phyloP scores from a whole-genome alignment of 78 protist genomes.

The Cyanophora paradoxa region DNA sequence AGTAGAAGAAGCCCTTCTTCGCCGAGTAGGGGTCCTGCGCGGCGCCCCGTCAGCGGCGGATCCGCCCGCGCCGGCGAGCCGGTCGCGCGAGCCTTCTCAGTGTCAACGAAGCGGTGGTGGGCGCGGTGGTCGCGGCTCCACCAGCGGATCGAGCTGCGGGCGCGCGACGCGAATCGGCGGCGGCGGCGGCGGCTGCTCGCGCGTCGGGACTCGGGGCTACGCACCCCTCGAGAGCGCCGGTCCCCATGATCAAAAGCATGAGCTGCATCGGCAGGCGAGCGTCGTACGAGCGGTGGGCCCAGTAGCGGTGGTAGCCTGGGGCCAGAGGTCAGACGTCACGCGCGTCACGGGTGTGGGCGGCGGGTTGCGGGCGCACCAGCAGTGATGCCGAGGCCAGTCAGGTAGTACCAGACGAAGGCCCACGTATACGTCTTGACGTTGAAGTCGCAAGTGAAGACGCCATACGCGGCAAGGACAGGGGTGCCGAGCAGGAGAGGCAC shows the following conservation, averaged over 20 bases:
- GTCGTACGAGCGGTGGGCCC: conserved; percentile 48
- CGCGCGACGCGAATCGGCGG: not conserved
- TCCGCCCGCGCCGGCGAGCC: too few species aligned
- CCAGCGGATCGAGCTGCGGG: conserved; percentile 1
- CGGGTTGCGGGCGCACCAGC: conserved; percentile 17
- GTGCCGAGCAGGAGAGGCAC: too few species aligned
- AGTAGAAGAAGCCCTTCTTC: conserved; percentile 53
- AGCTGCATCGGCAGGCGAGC: conserved; percentile 33
- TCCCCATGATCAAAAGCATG: conserved; percentile 41
- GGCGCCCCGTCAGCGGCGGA: too few species aligned
- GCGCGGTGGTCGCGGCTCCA: conserved; percentile 78
- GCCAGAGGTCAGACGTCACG: not conserved
- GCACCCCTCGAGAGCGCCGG: conserved; percentile 62
- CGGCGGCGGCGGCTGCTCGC: too few species aligned
- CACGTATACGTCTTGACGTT: conserved; percentile 21
- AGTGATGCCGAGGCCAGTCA: conserved; percentile 66
- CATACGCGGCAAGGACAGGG: conserved; percentile 47
- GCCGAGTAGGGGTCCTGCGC: conserved; percentile 70
- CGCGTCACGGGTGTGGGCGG: too few species aligned
- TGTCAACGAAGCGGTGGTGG: conserved; percentile 84
- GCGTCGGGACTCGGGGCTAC: not conserved
- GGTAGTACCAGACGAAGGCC: conserved; percentile 36
- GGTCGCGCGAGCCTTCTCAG: conserved; percentile 14
- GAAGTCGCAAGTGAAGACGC: conserved; percentile 25
- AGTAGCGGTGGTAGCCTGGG: conserved; percentile 61